Base-by-base conservation (phyloP, 441 rosid genomes). In the Erodium chrysanthum region DNA sequence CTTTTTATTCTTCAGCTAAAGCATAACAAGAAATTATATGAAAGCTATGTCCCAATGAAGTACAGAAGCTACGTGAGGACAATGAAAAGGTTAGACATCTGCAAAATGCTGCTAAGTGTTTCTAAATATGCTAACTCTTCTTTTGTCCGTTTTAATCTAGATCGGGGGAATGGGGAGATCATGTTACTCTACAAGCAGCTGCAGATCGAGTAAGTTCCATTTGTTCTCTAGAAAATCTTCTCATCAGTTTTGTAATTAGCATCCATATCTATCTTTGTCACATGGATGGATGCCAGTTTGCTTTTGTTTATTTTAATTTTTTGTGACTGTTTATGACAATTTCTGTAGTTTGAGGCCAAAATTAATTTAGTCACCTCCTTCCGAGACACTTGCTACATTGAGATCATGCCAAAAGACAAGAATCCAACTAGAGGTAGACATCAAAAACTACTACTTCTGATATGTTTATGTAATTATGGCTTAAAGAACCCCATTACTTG, bases 91-190 rank as follows among this genome's bases (percentile, higher is more conserved):
- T 92, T 76, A 81, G 91, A 76, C 71, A 75, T 77, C 68, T 82
- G 54, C 67, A 42, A 73, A 71, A 67, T 59, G 23, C 44, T 72
- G 44, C 35, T 33, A 33, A 61, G 21, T 50, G 17, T 46, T 2
- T 15, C 54, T 59, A 59, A 68, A 66, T n/a, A n/a, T 68, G 66
- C 69, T 76, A 70, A 68, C 60, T 67, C 63, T 27, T 56, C 40
- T 76, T 66, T 78, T 74, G 21, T 80, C 68, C 15, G 12, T 0
- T 68, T 58, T 71, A 64, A 10, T 59, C 73, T 73, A 90, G 98
- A 77, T 66, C 73, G 4, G 98, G 96, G 68, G 98, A 92, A 79
- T 92, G 96, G 96, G 96, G 98, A 65, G 96, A 92, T 75, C 98
- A 92, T 77, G 76, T 92, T 17, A 90, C 96, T 75, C 81, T 90